phyloP scores from a whole-genome alignment of 805 yeast species.

The Tetrapisispora namnaoensis region DNA sequence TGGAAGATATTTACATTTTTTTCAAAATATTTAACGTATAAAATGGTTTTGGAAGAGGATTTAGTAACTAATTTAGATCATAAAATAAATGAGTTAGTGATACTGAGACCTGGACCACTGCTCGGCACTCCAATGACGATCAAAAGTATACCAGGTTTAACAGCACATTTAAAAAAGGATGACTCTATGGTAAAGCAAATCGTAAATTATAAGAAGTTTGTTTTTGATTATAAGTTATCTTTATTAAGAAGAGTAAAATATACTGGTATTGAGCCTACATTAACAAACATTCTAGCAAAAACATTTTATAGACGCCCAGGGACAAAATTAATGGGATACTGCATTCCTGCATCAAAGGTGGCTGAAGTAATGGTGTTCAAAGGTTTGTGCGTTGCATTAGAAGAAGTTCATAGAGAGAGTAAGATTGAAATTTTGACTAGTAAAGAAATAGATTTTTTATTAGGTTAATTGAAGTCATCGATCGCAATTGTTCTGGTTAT shows the following conservation, averaged over 20 bases:
- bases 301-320: constrained; percentile 17
- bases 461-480: neutral
- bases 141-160: constrained; percentile 7
- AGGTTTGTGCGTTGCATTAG: constrained; percentile 3
- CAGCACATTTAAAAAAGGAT: neutral
- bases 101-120: constrained; percentile 24
- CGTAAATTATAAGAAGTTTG: constrained; percentile 7
- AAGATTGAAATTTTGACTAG: constrained; percentile 13
- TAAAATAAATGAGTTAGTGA: constrained; percentile 7
- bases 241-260: constrained; percentile 20
- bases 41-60: constrained; percentile 15
- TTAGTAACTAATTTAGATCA: constrained; percentile 6
- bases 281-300: constrained; percentile 14
- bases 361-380: constrained; percentile 11
- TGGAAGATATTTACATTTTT: constrained; percentile 9
- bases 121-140: constrained; percentile 17
- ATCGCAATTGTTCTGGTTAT: too few species aligned
- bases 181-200: neutral
- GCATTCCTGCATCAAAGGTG: constrained; percentile 18
- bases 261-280: constrained; percentile 18
- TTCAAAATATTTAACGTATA: constrained; percentile 15
- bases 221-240: constrained; percentile 9
- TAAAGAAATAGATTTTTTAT: constrained; percentile 12
- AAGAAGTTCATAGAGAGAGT: neutral
- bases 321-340: constrained; percentile 16